Evolutionary conservation across 2,329 filamentous ascomycete species (phyloP).

Genomic region (Paecilomyces niveus): DNA sequence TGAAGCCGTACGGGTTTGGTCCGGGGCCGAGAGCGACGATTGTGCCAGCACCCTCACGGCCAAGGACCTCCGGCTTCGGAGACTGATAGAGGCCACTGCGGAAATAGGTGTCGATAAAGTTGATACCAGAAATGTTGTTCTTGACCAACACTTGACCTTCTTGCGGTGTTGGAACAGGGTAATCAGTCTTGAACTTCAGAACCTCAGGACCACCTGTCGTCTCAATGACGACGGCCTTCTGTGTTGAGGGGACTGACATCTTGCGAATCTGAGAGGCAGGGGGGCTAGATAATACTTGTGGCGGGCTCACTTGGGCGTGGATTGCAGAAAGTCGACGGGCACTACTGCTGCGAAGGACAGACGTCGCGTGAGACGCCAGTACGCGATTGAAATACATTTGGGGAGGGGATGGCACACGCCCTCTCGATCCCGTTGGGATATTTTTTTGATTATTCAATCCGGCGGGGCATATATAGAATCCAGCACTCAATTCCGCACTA

Average conservation of each 20-base stretch:
- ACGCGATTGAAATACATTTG: slow-evolving; percentile 1
- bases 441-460: not conserved
- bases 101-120: slow-evolving; percentile 91
- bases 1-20: slow-evolving; percentile 45
- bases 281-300: slow-evolving; percentile 13
- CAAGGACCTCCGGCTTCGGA: slow-evolving; percentile 65
- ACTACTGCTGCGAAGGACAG: slow-evolving; percentile 1
- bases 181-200: slow-evolving; percentile 61
- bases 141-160: slow-evolving; percentile 72
- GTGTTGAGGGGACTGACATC: slow-evolving; percentile 53
- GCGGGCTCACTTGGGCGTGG: not conserved
- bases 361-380: not conserved
- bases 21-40: slow-evolving; percentile 56
- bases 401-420: not conserved
- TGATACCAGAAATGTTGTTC: slow-evolving; percentile 74
- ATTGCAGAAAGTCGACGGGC: slow-evolving; percentile 1
- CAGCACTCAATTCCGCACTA: not conserved
- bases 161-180: slow-evolving; percentile 61
- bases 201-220: slow-evolving; percentile 67
- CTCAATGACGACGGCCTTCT: slow-evolving; percentile 67
- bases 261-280: slow-evolving; percentile 28
- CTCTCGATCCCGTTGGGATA: not conserved
- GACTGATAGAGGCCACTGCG: slow-evolving; percentile 74
- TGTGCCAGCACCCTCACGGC: slow-evolving; percentile 70
- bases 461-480: not conserved